Percentiles rank a stretch among this genome's conserved stretches.
Evolutionary conservation across 805 yeast genomes (phyloP).

Genomic region (Pichia kluyveri): DNA sequence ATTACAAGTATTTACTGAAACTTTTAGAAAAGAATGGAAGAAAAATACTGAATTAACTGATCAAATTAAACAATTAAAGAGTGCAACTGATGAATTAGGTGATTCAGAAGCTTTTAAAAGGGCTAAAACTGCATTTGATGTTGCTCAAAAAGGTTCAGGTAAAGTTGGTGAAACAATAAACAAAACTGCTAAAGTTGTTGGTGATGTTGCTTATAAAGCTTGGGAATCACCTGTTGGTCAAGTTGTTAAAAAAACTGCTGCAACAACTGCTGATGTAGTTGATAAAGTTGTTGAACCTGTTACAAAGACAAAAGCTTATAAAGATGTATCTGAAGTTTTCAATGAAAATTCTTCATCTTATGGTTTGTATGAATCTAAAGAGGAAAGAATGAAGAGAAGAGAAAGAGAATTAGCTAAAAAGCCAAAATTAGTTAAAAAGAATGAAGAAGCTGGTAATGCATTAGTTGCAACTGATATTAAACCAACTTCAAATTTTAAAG

Average conservation of each 20-base stretch:
- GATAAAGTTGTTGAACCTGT: slow-evolving; percentile 89
- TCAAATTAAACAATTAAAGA: slow-evolving; percentile 88
- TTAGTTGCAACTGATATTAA: slow-evolving; percentile 76
- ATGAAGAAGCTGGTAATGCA: slow-evolving; percentile 76
- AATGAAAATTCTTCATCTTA: slow-evolving; percentile 89
- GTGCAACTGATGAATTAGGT: slow-evolving; percentile 89
- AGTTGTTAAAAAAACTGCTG: slow-evolving; percentile 80
- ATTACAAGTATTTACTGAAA: slow-evolving; percentile 83
- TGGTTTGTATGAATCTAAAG: slow-evolving; percentile 88
- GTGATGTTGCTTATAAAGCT: slow-evolving; percentile 79
- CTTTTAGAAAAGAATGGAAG: slow-evolving; percentile 85
- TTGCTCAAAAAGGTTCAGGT: slow-evolving; percentile 65
- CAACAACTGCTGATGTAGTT: slow-evolving; percentile 72
- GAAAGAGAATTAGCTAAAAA: slow-evolving; percentile 47
- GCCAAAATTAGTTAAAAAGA: slow-evolving; percentile 60
- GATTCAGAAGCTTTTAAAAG: slow-evolving; percentile 89
- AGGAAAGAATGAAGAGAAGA: slow-evolving; percentile 67
- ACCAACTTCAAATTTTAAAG: slow-evolving; percentile 44
- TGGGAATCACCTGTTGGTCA: slow-evolving; percentile 95
- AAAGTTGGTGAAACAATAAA: slow-evolving; percentile 59
- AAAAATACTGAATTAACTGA: slow-evolving; percentile 85
- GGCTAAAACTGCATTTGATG: slow-evolving; percentile 87
- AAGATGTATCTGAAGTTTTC: slow-evolving; percentile 79
- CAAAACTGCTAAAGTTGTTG: slow-evolving; percentile 91
- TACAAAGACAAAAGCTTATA: slow-evolving; percentile 79